A percentile compares a stretch with the other conserved stretches of the same genome.
Conservation (phyloP, 257 asterid species). For the Apocynum venetum region DNA sequence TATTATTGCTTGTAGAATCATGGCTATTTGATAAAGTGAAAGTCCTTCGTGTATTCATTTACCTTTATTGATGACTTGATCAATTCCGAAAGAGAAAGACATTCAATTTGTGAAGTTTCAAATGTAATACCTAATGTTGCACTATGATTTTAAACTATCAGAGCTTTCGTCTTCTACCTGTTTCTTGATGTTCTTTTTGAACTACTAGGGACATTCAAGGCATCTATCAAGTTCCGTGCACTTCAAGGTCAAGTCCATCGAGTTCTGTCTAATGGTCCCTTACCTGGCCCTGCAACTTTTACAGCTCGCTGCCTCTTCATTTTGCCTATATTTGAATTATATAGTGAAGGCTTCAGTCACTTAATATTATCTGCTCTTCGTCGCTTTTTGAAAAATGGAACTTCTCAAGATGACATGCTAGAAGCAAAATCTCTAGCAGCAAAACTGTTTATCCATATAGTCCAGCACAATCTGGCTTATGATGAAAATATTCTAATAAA, state of each 20-base stretch:
- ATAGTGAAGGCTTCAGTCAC: slow-evolving; percentile 74
- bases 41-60: not conserved
- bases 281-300: slow-evolving; percentile 64
- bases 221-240: slow-evolving; percentile 60
- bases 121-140: slow-evolving; percentile 6
- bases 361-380: slow-evolving; percentile 67
- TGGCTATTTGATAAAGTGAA: not conserved
- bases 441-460: slow-evolving; percentile 48
- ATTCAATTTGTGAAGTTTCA: slow-evolving; percentile 8
- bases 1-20: not conserved
- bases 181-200: not conserved
- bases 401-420: slow-evolving; percentile 36
- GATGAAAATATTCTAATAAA: slow-evolving; percentile 59
- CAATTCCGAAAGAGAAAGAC: not conserved
- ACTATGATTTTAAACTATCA: not conserved
- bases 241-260: slow-evolving; percentile 60
- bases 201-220: slow-evolving; percentile 68
- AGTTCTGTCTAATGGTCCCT: slow-evolving; percentile 52
- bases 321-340: slow-evolving; percentile 50
- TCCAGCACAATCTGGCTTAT: slow-evolving; percentile 40
- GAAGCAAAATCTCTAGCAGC: slow-evolving; percentile 58
- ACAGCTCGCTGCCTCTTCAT: slow-evolving; percentile 71
- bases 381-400: slow-evolving; percentile 47
- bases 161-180: slow-evolving; percentile 9
- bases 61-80: not conserved